Base-by-base conservation (phyloP, 2,329 filamentous ascomycete species). In the Penicillium sp. region DNA sequence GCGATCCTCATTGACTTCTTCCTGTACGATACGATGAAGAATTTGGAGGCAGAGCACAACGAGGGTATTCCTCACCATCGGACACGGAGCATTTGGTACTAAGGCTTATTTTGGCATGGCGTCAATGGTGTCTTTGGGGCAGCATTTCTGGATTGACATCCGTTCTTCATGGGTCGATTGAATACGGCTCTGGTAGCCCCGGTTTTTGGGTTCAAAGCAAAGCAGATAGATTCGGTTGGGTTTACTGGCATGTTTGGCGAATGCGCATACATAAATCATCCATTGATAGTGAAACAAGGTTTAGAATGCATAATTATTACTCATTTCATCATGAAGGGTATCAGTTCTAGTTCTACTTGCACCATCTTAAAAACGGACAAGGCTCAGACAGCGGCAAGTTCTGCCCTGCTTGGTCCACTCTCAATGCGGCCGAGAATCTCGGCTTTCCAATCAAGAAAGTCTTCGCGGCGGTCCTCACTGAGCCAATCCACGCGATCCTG, bases 1-100 rank as follows among this genome's bases (percentile, higher is more conserved):
- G 93, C 95, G 26, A 91, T 98, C 39, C 75, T 99, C 67, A 95
- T 99, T 62, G 95, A 99, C 75, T 99, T 98, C 77, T 96, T 97
- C 75, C 79, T 99, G 54, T 99, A 99, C 72, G 95, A 99, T 77
- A 87, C 89, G 19, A 92, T 95, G 78, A 99, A 98, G 74, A 89
- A 92, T 69, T 75, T 90, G 71, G 93, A 98, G 74, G 80, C 77
- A 73, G 80, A 63, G 80, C 86, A 52, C 74, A 66, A 71, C 59
- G 79, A 78, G 59, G 71, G 71, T 33, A 84, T 92, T 59, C 91
- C 91, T 5, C 92, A 96, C 76, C 93, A 97, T 76, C 83, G 93
- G 62, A 96, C 93, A 44, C 85, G 93, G 72, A 96, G 92, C 70
- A 96, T 97, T 60, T 97, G 93, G 93, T 97, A 97, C 75, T 97